Evolutionary conservation across 345 rosid species (phyloP).

Genomic region (rapeseed (Brassica napus)): DNA sequence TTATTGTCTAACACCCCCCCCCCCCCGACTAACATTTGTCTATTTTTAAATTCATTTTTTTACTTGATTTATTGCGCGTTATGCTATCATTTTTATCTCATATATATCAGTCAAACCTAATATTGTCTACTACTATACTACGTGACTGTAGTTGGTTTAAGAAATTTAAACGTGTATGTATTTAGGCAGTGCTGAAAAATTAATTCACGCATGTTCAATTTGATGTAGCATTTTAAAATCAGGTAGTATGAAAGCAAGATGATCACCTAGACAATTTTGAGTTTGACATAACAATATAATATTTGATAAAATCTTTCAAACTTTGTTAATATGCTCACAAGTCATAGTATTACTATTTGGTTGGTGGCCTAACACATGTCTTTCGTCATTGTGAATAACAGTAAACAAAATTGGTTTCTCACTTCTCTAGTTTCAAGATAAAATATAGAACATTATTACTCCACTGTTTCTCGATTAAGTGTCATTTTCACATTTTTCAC

Average conservation of each 20-base stretch:
- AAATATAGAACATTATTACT: background rate
- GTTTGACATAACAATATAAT: conserved; percentile 30
- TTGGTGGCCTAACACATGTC: conserved; percentile 44
- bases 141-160: background rate
- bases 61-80: no score
- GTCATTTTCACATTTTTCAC: no score
- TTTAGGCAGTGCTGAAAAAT: background rate
- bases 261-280: conserved; percentile 32
- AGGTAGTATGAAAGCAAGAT: conserved; percentile 29
- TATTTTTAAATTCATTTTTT: no score
- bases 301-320: background rate
- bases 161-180: background rate
- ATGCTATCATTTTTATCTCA: no score
- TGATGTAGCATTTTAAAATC: background rate
- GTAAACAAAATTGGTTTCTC: conserved; percentile 36
- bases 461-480: no score
- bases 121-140: background rate
- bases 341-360: conserved; percentile 34
- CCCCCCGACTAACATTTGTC: no score
- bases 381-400: conserved; percentile 27
- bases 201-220: conserved; percentile 9
- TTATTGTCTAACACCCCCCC: no score
- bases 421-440: conserved; percentile 27
- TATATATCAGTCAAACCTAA: background rate
- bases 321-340: conserved; percentile 29